Base-by-base conservation (phyloP, 441 rosid species). In the Daphne laureola region DNA sequence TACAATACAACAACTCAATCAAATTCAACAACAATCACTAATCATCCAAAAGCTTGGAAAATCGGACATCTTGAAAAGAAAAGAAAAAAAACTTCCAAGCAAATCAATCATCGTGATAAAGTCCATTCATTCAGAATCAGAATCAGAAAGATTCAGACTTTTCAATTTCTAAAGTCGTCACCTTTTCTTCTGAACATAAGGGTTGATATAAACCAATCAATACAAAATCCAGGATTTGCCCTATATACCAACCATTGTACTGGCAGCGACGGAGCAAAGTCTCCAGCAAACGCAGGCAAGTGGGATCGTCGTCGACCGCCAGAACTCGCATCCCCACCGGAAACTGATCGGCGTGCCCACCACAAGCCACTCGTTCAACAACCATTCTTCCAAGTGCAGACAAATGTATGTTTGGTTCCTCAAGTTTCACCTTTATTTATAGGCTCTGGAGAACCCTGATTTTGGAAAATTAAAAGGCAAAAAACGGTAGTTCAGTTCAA, bases 251-350 rank as follows among this genome's bases (percentile, higher is more conserved):
- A 93, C 91, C 97, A 35, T 80, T 69, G 54, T 93, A 90, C 59
- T 87, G 84, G 77, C 96, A 93, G 44, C 62, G 68, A 54, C 82
- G 82, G 67, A 93, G 98, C 59, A 93, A 57, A 53, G 75, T 72
- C 71, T 80, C 77, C 23, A 93, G 70, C 61, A 89, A 53, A 17
- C 67, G 65, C 44, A 92, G 95, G 62, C 90, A 89, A 58, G 90
- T 81, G 2, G 86, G 90, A 65, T 89, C 96, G 50, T 92, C 96
- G 46, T 92, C 98, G 50, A 89, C 96, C n/a, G 97, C 97, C 69
- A 92, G 78, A 68, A 92, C 92, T 56, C 97, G 77, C 90, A 92
- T 80, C 17, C 97, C 98, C 16, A 73, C 44, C 0, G 98, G 96
- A 66, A 92, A 92, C 74, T 63, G 77, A 59, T 84, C 90, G 48